Evolutionary conservation across 331 rosid species (phyloP), one percentile per base, ranked within the genome.

Genomic region (Saraca asoca): DNA sequence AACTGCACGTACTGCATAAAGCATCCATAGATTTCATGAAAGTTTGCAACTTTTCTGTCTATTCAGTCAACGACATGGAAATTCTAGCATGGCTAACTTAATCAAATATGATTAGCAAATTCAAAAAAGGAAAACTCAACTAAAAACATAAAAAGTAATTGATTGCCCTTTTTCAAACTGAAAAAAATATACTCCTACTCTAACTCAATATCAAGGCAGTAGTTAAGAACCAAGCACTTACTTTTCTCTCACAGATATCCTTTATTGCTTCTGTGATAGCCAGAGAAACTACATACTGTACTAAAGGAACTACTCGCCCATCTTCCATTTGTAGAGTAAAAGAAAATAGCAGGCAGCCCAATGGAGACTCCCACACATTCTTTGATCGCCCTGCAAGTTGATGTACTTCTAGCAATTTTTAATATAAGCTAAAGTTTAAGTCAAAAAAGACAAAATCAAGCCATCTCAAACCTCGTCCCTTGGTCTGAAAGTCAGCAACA

Each of bases 351-450:
- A 94, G 96, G 79, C 95, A 85, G 41, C 97, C 99, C 58, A 65
- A 75, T 5, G 95, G 96, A 68, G 99, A 94, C 51, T 90, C 92
- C 97, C 96, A 94, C 54, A 75, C 73, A 83, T 94, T 94, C 87
- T 88, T 90, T 0, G 95, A 85, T 65, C 97, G 87, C 58, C 99
- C 99, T 88, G 78, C 55, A 60, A 67, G 64, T 51, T 66, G 7
- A 72, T 46, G 15, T 9, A 37, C 29, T n/a, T 53, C 70, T 51
- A 29, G 50, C 16, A 57, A 38, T 56, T 58, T 64, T 24, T n/a
- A 34, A 55, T 53, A 33, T 49, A 64, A 58, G 31, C 29, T 15
- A 71, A 74, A 69, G 55, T 29, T 16, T 0, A 68, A 51, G 19
- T 24, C 29, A 18, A 65, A 55, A 33, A 61, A 16, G 53, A 57